A percentile compares a stretch with the other conserved stretches of the same genome.
phyloP scores from a whole-genome alignment of 768 basidiomycete genomes.

The Tylopilus sp. region DNA sequence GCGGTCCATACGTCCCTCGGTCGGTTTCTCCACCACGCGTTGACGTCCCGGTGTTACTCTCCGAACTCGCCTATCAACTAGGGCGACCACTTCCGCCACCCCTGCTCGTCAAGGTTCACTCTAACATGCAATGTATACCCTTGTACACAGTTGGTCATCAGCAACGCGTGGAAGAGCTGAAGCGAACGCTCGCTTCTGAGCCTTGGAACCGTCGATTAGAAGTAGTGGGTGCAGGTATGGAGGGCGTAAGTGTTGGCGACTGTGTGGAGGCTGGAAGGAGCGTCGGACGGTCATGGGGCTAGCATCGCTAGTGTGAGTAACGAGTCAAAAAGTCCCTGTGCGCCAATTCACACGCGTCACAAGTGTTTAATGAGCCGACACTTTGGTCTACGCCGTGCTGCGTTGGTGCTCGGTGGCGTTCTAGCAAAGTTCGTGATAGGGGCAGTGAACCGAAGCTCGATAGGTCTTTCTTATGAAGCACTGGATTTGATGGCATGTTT shows the following conservation, averaged over 20 bases:
- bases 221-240: slow-evolving; percentile 80
- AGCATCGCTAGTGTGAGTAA: slow-evolving; percentile 17
- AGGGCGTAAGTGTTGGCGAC: slow-evolving; percentile 84
- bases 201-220: slow-evolving; percentile 51
- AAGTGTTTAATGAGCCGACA: slow-evolving; percentile 11
- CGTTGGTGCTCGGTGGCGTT: slow-evolving; percentile 9
- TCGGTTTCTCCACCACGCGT: slow-evolving; percentile 17
- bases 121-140: slow-evolving; percentile 74
- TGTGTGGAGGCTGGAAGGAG: slow-evolving; percentile 73
- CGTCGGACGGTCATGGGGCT: slow-evolving; percentile 44
- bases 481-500: slow-evolving; percentile 20
- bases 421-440: slow-evolving; percentile 12
- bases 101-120: slow-evolving; percentile 46
- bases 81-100: slow-evolving; percentile 51
- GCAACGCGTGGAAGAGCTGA: slow-evolving; percentile 61
- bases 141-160: slow-evolving; percentile 71
- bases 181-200: slow-evolving; percentile 35
- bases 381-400: not conserved
- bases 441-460: slow-evolving; percentile 2
- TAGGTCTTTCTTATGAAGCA: slow-evolving; percentile 12
- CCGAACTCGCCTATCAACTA: slow-evolving; percentile 45
- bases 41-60: slow-evolving; percentile 22
- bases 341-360: slow-evolving; percentile 13
- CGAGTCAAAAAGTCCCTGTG: not conserved
- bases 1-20: slow-evolving; percentile 59